Evolutionary conservation across 345 rosid genomes (phyloP).

Genomic region (Lumnitzera littorea): DNA sequence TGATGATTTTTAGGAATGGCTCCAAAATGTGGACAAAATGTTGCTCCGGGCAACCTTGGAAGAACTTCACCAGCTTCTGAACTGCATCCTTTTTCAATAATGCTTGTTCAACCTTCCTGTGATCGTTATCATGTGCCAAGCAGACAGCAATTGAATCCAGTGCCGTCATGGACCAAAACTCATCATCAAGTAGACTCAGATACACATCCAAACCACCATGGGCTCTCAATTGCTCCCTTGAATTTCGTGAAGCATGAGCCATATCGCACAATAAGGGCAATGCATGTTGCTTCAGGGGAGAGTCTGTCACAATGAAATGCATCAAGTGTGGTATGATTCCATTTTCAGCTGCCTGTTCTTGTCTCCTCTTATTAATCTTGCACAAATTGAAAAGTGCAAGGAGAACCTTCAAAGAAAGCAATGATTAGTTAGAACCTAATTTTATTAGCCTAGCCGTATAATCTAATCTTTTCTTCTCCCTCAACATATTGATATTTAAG

Average conservation of each 20-base stretch:
- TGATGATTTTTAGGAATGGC: constrained; percentile 95
- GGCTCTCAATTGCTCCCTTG: constrained; percentile 95
- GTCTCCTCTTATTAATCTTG: constrained; percentile 99
- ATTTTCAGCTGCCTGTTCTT: constrained; percentile 98
- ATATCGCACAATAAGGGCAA: constrained; percentile 93
- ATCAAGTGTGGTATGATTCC: constrained; percentile 98
- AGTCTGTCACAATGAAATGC: constrained; percentile 72
- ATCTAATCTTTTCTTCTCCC: too few relatives aligned
- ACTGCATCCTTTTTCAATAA: constrained; percentile 84
- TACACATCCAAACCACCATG: constrained; percentile 96
- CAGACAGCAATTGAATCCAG: constrained; percentile 95
- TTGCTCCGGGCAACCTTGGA: constrained; percentile 91
- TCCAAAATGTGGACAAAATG: constrained; percentile 96
- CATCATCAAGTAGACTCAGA: constrained; percentile 83
- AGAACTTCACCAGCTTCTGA: constrained; percentile 80
- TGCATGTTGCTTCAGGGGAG: constrained; percentile 76
- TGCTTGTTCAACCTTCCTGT: constrained; percentile 90
- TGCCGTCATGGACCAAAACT: constrained; percentile 85
- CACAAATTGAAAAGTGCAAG: constrained; percentile 91
- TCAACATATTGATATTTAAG: too few relatives aligned
- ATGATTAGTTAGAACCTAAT: neutral
- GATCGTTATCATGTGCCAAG: constrained; percentile 97
- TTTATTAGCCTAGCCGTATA: neutral
- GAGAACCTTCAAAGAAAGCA: constrained; percentile 61
- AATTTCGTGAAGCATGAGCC: constrained; percentile 99